These are phyloP conservation scores for Nakazawaea anatomiae DNA, from an alignment of 805 yeast genomes.

Conservation along the genomic window DNA sequence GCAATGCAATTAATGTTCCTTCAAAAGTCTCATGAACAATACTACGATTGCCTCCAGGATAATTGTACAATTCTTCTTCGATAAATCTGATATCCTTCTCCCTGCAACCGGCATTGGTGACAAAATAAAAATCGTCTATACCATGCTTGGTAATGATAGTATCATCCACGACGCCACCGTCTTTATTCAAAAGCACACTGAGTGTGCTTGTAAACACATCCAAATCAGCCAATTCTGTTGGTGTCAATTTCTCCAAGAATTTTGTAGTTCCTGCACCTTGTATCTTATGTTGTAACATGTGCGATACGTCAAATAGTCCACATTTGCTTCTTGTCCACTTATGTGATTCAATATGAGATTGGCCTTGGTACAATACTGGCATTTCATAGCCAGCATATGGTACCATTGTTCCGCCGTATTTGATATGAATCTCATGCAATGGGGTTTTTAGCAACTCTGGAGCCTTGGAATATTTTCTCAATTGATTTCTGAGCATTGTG, in stretches of 20 bases:
- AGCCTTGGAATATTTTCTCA: background rate
- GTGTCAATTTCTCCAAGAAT: slow-evolving; percentile 79
- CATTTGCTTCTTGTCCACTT: slow-evolving; percentile 86
- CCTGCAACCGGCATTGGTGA: slow-evolving; percentile 94
- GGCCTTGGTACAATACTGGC: slow-evolving; percentile 88
- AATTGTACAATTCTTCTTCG: slow-evolving; percentile 38
- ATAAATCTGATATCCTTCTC: slow-evolving; percentile 72
- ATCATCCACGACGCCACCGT: slow-evolving; percentile 87
- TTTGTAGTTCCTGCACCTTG: slow-evolving; percentile 61
- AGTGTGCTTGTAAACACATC: slow-evolving; percentile 60
- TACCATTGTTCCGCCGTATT: slow-evolving; percentile 83
- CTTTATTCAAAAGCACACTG: slow-evolving; percentile 65
- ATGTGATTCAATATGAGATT: slow-evolving; percentile 88
- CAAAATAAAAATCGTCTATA: slow-evolving; percentile 69
- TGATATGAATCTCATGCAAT: slow-evolving; percentile 70
- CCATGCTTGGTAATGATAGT: slow-evolving; percentile 88
- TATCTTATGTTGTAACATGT: slow-evolving; percentile 89
- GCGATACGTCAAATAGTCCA: slow-evolving; percentile 94
- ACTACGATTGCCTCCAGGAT: slow-evolving; percentile 22
- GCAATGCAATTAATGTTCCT: slow-evolving; percentile 81
- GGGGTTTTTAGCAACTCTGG: slow-evolving; percentile 50
- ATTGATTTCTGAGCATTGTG: background rate
- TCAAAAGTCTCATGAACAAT: slow-evolving; percentile 42
- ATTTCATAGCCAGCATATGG: slow-evolving; percentile 95
- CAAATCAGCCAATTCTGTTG: slow-evolving; percentile 67